Base-by-base conservation (phyloP, 78 protist genomes). In the Polysphondylium violaceum region DNA sequence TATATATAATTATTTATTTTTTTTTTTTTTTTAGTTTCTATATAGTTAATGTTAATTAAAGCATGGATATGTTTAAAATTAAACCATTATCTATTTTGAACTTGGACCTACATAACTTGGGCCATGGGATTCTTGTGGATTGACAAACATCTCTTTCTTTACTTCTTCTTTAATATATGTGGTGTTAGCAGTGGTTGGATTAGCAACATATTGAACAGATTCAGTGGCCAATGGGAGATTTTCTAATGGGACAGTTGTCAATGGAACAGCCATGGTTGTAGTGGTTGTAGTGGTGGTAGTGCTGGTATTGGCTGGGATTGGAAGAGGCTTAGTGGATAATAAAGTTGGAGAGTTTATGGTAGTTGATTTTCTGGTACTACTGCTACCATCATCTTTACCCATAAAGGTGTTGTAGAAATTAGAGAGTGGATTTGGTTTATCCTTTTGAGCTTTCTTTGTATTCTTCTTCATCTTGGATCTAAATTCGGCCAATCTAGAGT, bases 71-170 rank as follows among this genome's bases (percentile, higher is more conserved):
- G n/a, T n/a, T n/a, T n/a, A n/a, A n/a, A n/a, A n/a, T n/a, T n/a
- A n/a, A n/a, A n/a, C n/a, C n/a, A n/a, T 61, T 23, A 8, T 75
- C 60, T 75, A 75, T 27, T 75, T 75, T 38, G 86, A 55, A 19
- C 58, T 36, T 75, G 86, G 71, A 38, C 86, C 86, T 23, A 75
- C 86, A 60, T 43, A 59, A 27, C 35, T 75, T n/a, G n/a, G n/a
- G n/a, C n/a, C n/a, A n/a, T n/a, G n/a, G 0, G 86, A 51, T 41
- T 68, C 29, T 29, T 38, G 51, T 68, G 23, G 58, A 33, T 60
- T 43, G 27, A 25, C 43, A 43, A 43, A 25, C 40, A 74, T 68
- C 23, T 53, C 56, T 68, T 68, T 33, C 31, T 58, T 40, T 53
- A 74, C 81, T 33, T 53, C 56, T 68, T 68, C 41, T 36, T 58